Evolutionary conservation across 768 basidiomycete genomes (phyloP), one percentile per base, ranked within the genome.

Genomic region (Pisolithus tinctorius): DNA sequence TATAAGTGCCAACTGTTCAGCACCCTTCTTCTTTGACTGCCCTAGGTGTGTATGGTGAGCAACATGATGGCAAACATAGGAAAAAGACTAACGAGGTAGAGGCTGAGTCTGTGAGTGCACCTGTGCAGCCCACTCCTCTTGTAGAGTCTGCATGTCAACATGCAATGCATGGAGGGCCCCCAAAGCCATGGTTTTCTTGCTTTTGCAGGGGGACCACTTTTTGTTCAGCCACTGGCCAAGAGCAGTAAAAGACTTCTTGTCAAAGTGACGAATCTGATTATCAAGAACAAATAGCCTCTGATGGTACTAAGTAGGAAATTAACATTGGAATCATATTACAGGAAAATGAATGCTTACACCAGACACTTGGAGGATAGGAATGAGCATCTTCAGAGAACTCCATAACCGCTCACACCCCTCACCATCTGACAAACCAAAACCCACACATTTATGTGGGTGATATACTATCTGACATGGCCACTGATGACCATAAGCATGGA

Each of bases 361-460:
- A 40, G 58, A 60, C 1, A 54, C 39, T 2, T 50, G 31, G 6
- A 62, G 51, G 2, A 48, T 37, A 2, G 59, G 49, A 17, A 68
- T 62, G 0, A 67, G 53, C 20, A 51, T 52, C 7, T 58, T 47
- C 1, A 66, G 41, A 0, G 58, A 53, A 5, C 65, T 44, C 43
- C 65, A 73, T 71, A 75, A 0, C 62, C 63, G 45, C 47, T 75
- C 70, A 1, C 63, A 56, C 1, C 68, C 69, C 50, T 74, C 71
- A 9, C 67, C 65, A 51, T 74, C 69, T 0, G 65, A 61, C 4
- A 72, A 44, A 0, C 72, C 70, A 34, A 69, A 48, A 8, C 69
- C 68, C 8, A 40, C 10, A 7, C 53, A 30, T 25, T 70, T 47
- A 9, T 67, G 58, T 1, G 66, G 71, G 39, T 70, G 69, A 46